Evolutionary conservation across 768 basidiomycete species (phyloP).

Genomic region (Tephrocybe sp.): DNA sequence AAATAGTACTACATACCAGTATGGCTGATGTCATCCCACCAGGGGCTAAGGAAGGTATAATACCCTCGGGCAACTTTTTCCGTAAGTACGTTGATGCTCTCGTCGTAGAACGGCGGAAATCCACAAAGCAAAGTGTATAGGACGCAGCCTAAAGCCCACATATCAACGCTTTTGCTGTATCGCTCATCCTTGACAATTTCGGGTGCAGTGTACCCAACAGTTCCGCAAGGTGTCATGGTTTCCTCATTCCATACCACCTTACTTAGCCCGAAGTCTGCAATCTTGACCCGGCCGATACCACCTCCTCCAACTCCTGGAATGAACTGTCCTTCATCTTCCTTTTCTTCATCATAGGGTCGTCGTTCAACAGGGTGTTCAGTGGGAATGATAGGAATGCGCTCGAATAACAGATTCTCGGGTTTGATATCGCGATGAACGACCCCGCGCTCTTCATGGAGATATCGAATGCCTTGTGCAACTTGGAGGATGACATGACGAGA

Average conservation of each 20-base stretch:
- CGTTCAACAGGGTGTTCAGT: conserved; percentile 62
- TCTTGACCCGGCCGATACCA: conserved; percentile 96
- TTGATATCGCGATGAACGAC: conserved; percentile 99
- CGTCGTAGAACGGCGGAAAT: conserved; percentile 98
- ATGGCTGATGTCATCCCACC: conserved; percentile 96
- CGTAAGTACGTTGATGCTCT: conserved; percentile 95
- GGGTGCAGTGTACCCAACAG: conserved; percentile 98
- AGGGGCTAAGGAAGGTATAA: conserved; percentile 97
- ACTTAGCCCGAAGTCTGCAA: conserved; percentile 95
- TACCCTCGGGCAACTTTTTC: conserved; percentile 97
- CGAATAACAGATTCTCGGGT: conserved; percentile 95
- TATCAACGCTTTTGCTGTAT: conserved; percentile 95
- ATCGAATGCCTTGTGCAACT: conserved; percentile 89
- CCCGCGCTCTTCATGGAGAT: conserved; percentile 96
- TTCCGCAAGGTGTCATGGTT: conserved; percentile 99
- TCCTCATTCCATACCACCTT: conserved; percentile 99
- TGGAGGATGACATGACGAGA: conserved; percentile 96
- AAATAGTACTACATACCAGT: conserved; percentile 50
- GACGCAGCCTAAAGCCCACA: conserved; percentile 99
- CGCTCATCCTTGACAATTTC: conserved; percentile 99
- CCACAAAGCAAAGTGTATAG: conserved; percentile 97
- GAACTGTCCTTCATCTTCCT: conserved; percentile 98
- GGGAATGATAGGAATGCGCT: conserved; percentile 87
- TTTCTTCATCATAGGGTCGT: conserved; percentile 95
- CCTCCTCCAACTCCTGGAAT: conserved; percentile 90